These are phyloP conservation scores for Sphaceloma murrayae DNA, from an alignment of 2,329 filamentous ascomycete species.

Conservation along the genomic window DNA sequence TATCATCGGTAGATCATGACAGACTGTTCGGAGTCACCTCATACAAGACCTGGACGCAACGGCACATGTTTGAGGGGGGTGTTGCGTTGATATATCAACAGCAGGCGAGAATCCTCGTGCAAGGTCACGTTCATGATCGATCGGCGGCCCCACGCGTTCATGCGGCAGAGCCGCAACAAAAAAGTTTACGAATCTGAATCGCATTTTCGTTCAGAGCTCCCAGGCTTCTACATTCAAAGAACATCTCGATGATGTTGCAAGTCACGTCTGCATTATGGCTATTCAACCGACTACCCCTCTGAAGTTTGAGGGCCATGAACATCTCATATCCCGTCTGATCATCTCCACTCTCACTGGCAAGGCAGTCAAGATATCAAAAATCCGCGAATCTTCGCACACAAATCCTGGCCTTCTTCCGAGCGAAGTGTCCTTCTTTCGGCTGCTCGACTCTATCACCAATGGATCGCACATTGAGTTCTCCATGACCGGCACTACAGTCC, in stretches of 20 bases:
- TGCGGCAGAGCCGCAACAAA: neutral
- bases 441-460: slow-evolving; percentile 91
- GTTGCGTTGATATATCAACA: no score
- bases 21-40: no score
- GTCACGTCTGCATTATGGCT: neutral
- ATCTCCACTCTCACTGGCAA: slow-evolving; percentile 85
- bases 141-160: no score
- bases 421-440: slow-evolving; percentile 90
- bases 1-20: neutral
- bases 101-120: no score
- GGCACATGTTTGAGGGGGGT: no score
- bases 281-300: slow-evolving; percentile 21
- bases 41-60: no score
- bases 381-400: slow-evolving; percentile 76
- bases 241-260: slow-evolving; percentile 11
- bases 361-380: slow-evolving; percentile 84
- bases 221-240: neutral
- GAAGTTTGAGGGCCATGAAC: slow-evolving; percentile 69
- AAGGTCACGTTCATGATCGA: no score
- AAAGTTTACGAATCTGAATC: neutral
- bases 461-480: slow-evolving; percentile 91
- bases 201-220: neutral
- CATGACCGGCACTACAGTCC: slow-evolving; percentile 86
- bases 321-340: slow-evolving; percentile 73
- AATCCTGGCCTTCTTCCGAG: slow-evolving; percentile 82